Conservation (phyloP, 2,329 filamentous ascomycete genomes). For the Trichoderma aggressivum region DNA sequence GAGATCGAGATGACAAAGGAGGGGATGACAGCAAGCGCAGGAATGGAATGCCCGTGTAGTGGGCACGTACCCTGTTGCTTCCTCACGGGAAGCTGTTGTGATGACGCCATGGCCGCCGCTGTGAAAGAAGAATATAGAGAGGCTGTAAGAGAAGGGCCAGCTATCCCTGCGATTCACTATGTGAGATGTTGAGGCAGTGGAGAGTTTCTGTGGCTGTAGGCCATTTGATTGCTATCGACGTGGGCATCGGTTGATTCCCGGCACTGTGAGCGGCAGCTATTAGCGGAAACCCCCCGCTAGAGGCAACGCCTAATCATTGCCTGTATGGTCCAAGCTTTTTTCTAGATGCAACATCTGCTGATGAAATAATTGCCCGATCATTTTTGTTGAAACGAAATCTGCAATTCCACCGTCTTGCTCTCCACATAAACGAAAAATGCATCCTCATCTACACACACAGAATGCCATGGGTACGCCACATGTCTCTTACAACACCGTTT, state of each 20-base stretch:
- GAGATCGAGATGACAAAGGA: background rate
- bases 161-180: background rate
- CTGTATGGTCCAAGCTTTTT: conserved; percentile 31
- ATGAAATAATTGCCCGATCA: background rate
- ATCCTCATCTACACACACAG: conserved; percentile 94
- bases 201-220: conserved; percentile 1
- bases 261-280: conserved; percentile 14
- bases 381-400: background rate
- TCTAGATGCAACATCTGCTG: background rate
- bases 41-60: conserved; percentile 15
- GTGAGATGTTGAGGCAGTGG: conserved; percentile 3
- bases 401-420: background rate
- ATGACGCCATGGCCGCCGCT: conserved; percentile 29
- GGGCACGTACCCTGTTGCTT: conserved; percentile 66
- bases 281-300: background rate
- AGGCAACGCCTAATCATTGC: background rate
- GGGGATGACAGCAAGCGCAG: background rate
- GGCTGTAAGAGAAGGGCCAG: background rate
- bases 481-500: background rate
- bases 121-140: background rate
- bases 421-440: conserved; percentile 59
- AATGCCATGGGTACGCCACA: conserved; percentile 70
- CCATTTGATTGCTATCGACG: background rate
- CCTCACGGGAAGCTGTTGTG: conserved; percentile 52
- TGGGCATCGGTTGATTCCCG: conserved; percentile 11